Evolutionary conservation across 2,329 filamentous ascomycete species (phyloP).

Genomic region (Fusarium camptoceras): DNA sequence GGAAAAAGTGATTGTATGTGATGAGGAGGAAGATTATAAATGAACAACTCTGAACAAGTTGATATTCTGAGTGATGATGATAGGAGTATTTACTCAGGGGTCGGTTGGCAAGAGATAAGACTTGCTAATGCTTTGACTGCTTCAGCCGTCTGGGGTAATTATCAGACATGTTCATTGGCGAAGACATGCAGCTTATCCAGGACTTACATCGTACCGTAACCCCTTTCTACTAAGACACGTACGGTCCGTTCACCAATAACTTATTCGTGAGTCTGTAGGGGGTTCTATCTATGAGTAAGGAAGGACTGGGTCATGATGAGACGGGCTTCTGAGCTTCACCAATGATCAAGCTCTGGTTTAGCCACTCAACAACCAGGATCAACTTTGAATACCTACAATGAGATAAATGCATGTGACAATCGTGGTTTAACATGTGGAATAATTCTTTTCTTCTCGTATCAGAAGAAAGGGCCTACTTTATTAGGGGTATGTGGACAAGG

Average conservation of each 20-base stretch:
- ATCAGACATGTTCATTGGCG: background rate
- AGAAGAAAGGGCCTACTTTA: background rate
- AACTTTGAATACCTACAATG: no score
- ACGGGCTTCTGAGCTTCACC: background rate
- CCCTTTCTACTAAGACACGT: background rate
- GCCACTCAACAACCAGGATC: rapidly evolving
- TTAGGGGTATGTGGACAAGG: no score
- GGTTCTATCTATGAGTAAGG: background rate
- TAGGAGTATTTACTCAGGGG: background rate
- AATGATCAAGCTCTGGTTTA: background rate
- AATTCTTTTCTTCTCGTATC: background rate
- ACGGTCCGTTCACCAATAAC: background rate
- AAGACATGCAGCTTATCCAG: background rate
- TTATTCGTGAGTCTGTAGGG: background rate
- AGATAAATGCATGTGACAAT: background rate
- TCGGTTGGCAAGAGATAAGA: background rate
- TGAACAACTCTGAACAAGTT: conserved; percentile 10
- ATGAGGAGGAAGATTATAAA: conserved; percentile 13
- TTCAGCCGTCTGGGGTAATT: background rate
- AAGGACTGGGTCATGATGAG: background rate
- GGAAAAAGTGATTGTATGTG: conserved; percentile 41
- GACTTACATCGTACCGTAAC: background rate
- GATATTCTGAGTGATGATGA: no score
- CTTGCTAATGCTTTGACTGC: background rate
- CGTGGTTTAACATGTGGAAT: background rate